These are phyloP conservation scores for Auricularia auricula-judae DNA, from an alignment of 768 basidiomycete genomes.

Conservation along the genomic window DNA sequence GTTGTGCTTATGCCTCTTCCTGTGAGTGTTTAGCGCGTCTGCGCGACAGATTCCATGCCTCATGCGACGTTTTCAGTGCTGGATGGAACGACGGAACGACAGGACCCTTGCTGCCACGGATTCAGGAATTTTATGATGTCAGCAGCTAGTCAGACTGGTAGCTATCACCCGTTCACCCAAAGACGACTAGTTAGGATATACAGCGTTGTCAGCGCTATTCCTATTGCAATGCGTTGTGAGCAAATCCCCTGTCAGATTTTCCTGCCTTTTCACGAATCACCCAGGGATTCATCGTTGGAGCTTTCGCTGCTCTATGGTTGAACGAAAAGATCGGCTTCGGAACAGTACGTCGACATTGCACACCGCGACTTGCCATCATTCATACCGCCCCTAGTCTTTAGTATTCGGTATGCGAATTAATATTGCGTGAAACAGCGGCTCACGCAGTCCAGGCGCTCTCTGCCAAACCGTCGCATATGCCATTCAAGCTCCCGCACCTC, in stretches of 20 bases:
- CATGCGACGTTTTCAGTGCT: background rate
- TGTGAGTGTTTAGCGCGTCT: background rate
- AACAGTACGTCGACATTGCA: background rate
- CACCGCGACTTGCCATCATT: background rate
- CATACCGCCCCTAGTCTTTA: background rate
- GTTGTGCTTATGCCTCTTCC: background rate
- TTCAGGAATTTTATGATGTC: slow-evolving; percentile 5
- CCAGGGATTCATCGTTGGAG: slow-evolving; percentile 42
- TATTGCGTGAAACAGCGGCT: background rate
- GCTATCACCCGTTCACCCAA: background rate
- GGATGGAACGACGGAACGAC: slow-evolving; percentile 4
- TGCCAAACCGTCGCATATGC: slow-evolving; percentile 21
- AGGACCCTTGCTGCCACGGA: slow-evolving; percentile 5
- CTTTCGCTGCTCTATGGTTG: slow-evolving; percentile 42
- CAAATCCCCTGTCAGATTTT: background rate
- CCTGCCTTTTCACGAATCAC: background rate
- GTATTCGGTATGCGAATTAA: background rate
- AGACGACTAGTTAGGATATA: slow-evolving; percentile 2
- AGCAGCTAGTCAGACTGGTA: background rate
- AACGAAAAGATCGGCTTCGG: slow-evolving; percentile 32
- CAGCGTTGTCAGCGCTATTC: slow-evolving; percentile 3
- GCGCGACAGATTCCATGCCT: background rate
- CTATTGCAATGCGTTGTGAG: slow-evolving; percentile 1
- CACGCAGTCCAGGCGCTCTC: slow-evolving; percentile 14
- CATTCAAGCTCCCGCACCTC: slow-evolving; percentile 30